A percentile compares a stretch with the other conserved stretches of the same genome.
Evolutionary conservation across 169 alveolate species (phyloP).

Genomic region (Cryptosporidium tyzzeri): DNA sequence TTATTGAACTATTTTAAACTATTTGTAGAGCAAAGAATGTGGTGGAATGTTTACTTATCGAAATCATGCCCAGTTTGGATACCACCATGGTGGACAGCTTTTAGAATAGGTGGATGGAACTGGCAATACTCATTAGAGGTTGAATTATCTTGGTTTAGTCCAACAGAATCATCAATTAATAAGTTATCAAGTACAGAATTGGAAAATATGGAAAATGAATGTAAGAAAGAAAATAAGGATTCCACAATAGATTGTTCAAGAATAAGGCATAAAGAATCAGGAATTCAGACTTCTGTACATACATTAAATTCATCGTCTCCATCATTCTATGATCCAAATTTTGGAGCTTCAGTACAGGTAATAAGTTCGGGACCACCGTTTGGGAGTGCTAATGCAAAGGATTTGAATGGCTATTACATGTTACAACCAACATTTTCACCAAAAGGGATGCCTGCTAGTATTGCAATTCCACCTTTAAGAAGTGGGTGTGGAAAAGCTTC

Average conservation of each 20-base stretch:
- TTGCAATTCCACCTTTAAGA: slow-evolving; percentile 47
- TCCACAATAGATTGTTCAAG: slow-evolving; percentile 46
- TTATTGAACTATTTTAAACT: neutral
- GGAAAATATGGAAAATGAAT: slow-evolving; percentile 42
- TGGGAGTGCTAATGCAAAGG: slow-evolving; percentile 74
- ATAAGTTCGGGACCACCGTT: slow-evolving; percentile 75
- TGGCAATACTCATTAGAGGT: slow-evolving; percentile 68
- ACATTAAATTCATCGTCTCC: slow-evolving; percentile 74
- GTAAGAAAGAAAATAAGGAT: slow-evolving; percentile 30
- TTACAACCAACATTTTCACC: slow-evolving; percentile 71
- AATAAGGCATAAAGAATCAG: slow-evolving; percentile 50
- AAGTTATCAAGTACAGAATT: slow-evolving; percentile 36
- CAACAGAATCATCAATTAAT: slow-evolving; percentile 47
- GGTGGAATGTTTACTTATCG: slow-evolving; percentile 77
- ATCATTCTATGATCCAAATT: slow-evolving; percentile 67
- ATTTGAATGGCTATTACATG: slow-evolving; percentile 57
- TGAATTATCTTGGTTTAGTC: slow-evolving; percentile 72
- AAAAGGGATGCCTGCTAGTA: slow-evolving; percentile 50
- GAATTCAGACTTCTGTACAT: slow-evolving; percentile 53
- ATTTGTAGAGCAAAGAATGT: slow-evolving; percentile 62
- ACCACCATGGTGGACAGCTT: slow-evolving; percentile 76
- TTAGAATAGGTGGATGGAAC: slow-evolving; percentile 76
- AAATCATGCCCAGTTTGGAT: slow-evolving; percentile 74
- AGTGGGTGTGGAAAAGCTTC: slow-evolving; percentile 44
- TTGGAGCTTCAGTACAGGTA: slow-evolving; percentile 72